These are phyloP conservation scores for Pyronema omphalodes DNA, from an alignment of 495 filamentous ascomycete genomes.

Conservation along the genomic window DNA sequence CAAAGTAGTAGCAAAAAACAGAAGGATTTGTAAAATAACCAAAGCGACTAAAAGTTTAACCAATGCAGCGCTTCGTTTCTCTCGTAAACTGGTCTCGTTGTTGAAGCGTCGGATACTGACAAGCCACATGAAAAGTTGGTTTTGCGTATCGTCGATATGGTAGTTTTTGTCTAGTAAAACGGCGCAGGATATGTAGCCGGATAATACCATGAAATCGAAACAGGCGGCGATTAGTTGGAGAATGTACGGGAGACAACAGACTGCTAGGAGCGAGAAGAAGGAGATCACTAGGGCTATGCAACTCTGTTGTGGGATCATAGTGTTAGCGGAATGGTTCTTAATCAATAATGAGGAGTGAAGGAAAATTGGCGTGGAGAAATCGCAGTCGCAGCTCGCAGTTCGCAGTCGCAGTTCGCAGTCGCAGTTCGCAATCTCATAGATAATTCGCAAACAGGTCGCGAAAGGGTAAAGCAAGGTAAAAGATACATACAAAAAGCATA, in stretches of 20 bases:
- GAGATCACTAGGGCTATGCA: not conserved
- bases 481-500: not conserved
- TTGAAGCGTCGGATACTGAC: not conserved
- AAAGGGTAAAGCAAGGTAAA: not conserved
- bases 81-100: not conserved
- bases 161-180: constrained; percentile 1
- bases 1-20: constrained; percentile 2
- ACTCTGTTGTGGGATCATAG: too few species aligned
- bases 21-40: not conserved
- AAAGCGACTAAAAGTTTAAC: not conserved
- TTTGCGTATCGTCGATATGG: not conserved
- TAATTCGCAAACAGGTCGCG: not conserved
- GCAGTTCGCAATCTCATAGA: too few species aligned
- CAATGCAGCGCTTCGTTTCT: not conserved
- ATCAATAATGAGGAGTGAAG: too few species aligned
- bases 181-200: not conserved
- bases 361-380: too few species aligned
- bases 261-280: not conserved
- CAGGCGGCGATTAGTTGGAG: not conserved
- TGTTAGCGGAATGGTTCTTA: not conserved
- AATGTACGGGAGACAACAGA: not conserved
- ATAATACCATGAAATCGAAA: constrained; percentile 1
- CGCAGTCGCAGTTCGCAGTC: too few species aligned
- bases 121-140: not conserved
- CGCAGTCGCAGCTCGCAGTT: too few species aligned